Evolutionary conservation across 495 filamentous ascomycete genomes (phyloP).

Genomic region (Recurvomyces mirabilis): DNA sequence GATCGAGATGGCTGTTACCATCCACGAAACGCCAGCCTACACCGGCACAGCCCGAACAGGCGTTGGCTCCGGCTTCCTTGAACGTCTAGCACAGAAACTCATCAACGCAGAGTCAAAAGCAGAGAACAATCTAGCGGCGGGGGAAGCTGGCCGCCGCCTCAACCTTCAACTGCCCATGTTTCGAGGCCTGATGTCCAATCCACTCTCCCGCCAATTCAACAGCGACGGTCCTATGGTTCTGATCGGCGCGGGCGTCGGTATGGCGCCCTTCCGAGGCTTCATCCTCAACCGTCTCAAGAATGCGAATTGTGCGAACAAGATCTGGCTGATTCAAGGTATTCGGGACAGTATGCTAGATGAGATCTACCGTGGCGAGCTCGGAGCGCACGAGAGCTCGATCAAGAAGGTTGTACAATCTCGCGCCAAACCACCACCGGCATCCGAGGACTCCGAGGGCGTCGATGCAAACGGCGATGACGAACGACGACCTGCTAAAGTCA

Average conservation of each 20-base stretch:
- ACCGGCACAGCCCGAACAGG: slow-evolving; percentile 26
- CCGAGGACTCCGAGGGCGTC: not conserved
- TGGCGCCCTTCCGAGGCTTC: slow-evolving; percentile 94
- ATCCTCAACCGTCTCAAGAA: slow-evolving; percentile 89
- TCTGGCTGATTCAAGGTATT: slow-evolving; percentile 97
- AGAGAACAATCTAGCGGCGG: slow-evolving; percentile 6
- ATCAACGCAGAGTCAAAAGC: slow-evolving; percentile 52
- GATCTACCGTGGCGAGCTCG: slow-evolving; percentile 92
- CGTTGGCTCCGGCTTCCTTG: slow-evolving; percentile 60
- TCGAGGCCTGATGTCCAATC: slow-evolving; percentile 97
- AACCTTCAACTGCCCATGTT: slow-evolving; percentile 86
- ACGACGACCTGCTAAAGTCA: too few species aligned
- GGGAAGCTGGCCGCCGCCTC: slow-evolving; percentile 26
- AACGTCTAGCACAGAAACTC: slow-evolving; percentile 60
- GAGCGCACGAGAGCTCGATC: slow-evolving; percentile 82
- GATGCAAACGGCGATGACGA: not conserved
- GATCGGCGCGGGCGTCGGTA: slow-evolving; percentile 91
- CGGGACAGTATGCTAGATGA: slow-evolving; percentile 87
- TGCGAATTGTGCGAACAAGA: slow-evolving; percentile 97
- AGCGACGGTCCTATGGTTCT: slow-evolving; percentile 93
- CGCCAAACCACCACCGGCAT: not conserved
- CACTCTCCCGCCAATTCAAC: slow-evolving; percentile 76
- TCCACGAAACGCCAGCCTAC: slow-evolving; percentile 82
- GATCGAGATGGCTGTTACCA: slow-evolving; percentile 87
- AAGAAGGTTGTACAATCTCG: slow-evolving; percentile 89